Evolutionary conservation across 2,329 filamentous ascomycete species (phyloP).

Genomic region (Verticillium nubilum): DNA sequence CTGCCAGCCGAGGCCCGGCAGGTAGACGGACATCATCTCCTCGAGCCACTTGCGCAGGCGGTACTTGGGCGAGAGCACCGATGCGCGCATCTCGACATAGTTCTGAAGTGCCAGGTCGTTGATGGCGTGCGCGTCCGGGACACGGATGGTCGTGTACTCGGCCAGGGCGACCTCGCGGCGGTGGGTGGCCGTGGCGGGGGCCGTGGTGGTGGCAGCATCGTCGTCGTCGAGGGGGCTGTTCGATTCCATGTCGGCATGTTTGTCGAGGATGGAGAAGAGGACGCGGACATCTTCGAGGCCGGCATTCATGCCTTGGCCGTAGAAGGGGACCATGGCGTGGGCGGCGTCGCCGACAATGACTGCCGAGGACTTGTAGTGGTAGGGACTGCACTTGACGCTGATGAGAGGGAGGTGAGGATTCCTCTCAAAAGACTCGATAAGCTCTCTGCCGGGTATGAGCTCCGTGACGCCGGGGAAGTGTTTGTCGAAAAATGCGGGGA

Average conservation of each 20-base stretch:
- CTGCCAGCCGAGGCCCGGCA: constrained; percentile 77
- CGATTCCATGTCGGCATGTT: constrained; percentile 44
- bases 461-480: constrained; percentile 83
- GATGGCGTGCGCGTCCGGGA: constrained; percentile 79
- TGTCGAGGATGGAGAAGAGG: constrained; percentile 77
- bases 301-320: constrained; percentile 96
- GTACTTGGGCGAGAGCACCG: constrained; percentile 74
- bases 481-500: constrained; percentile 70
- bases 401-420: constrained; percentile 93
- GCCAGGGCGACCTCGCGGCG: constrained; percentile 66
- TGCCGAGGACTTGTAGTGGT: constrained; percentile 71
- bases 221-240: constrained; percentile 31
- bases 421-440: constrained; percentile 67
- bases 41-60: constrained; percentile 79
- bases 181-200: constrained; percentile 49
- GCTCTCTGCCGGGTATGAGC: constrained; percentile 60
- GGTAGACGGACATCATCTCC: constrained; percentile 70
- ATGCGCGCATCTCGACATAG: constrained; percentile 88
- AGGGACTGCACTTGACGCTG: constrained; percentile 85
- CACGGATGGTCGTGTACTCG: constrained; percentile 69
- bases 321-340: constrained; percentile 98
- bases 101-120: constrained; percentile 89
- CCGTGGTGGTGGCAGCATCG: constrained; percentile 35
- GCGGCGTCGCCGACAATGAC: constrained; percentile 92
- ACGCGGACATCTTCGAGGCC: constrained; percentile 91